Evolutionary conservation across 2,329 filamentous ascomycete genomes (phyloP), one percentile per base, ranked within the genome.

Genomic region (Botrytis cinerea): DNA sequence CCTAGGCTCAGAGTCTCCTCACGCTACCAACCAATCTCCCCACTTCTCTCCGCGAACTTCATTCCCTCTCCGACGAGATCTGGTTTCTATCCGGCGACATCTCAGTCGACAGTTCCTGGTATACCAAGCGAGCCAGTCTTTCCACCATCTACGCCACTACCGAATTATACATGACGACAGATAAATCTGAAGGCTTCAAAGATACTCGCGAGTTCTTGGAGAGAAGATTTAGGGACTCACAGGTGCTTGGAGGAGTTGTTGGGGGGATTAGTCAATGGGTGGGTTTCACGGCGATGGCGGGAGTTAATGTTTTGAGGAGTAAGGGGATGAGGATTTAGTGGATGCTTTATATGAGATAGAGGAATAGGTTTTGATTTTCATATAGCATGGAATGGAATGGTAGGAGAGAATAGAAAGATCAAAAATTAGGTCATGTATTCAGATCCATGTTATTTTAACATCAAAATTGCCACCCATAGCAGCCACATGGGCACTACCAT

Each of bases 101-200:
- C 35, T 88, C 91, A 35, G 93, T 98, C 74, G 95, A 98, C 82
- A 88, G 89, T 6, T 91, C 90, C 7, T 99, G 96, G 96, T 99
- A 99, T 78, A 90, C 90, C 2, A 92, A 91, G 81, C 86, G 91
- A 5, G 86, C 89, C 14, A 87, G 86, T 0, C 81, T 93, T 38
- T 86, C 88, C 0, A 86, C 87, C 2, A 86, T 93, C n/a, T 93
- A 93, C 80, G 93, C 93, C 70, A 89, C 91, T 48, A 88, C 91
- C 73, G 96, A 99, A 83, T 85, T 98, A 8, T 97, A 95, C 83
- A 98, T 98, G 94, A 98, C 94, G 35, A 94, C 92, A 74, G 96
- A 98, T 82, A 86, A 85, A 74, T 94, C 91, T 6, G 84, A 87
- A 0, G 89, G 88, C n/a, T 96, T 93, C 79, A 81, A 80, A 16